These are phyloP conservation scores for Crithidia thermophila DNA, from an alignment of 208 protist species.

Conservation along the genomic window DNA sequence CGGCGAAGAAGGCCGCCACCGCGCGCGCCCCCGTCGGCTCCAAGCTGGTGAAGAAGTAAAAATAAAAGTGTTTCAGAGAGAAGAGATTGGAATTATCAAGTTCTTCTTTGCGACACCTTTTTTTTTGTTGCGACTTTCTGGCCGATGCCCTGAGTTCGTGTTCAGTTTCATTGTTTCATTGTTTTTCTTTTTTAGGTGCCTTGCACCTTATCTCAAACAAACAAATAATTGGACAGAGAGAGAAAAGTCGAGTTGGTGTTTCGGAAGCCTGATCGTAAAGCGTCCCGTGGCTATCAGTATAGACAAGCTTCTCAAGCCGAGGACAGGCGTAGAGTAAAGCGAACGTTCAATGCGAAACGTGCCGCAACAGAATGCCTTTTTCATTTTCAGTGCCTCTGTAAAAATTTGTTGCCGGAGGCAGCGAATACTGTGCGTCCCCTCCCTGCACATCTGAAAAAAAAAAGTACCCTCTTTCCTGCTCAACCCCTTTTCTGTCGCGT, in stretches of 20 bases:
- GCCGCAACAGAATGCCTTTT: too few relatives aligned
- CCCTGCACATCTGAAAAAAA: too few relatives aligned
- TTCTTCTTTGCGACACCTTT: background rate
- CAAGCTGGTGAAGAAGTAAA: conserved; percentile 76
- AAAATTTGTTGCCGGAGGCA: too few relatives aligned
- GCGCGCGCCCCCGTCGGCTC: conserved; percentile 63
- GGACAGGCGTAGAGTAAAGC: too few relatives aligned
- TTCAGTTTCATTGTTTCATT: background rate
- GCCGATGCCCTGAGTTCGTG: background rate
- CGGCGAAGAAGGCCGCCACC: conserved; percentile 39
- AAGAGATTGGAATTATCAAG: background rate
- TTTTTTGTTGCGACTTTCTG: background rate
- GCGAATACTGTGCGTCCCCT: too few relatives aligned
- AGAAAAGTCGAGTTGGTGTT: conserved; percentile 1
- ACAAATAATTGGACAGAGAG: background rate
- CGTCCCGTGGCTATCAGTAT: too few relatives aligned
- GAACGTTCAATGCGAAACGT: too few relatives aligned
- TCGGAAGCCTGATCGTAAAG: background rate
- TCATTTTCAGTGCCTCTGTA: too few relatives aligned
- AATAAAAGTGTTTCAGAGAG: background rate
- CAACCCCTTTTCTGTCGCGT: too few relatives aligned
- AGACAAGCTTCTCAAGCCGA: too few relatives aligned
- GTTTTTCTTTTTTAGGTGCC: conserved; percentile 10
- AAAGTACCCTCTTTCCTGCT: too few relatives aligned
- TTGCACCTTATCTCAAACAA: background rate